A percentile compares a stretch with the other conserved stretches of the same genome.
phyloP scores from a whole-genome alignment of 495 filamentous ascomycete species.

The Rostrohypoxylon terebratum region DNA sequence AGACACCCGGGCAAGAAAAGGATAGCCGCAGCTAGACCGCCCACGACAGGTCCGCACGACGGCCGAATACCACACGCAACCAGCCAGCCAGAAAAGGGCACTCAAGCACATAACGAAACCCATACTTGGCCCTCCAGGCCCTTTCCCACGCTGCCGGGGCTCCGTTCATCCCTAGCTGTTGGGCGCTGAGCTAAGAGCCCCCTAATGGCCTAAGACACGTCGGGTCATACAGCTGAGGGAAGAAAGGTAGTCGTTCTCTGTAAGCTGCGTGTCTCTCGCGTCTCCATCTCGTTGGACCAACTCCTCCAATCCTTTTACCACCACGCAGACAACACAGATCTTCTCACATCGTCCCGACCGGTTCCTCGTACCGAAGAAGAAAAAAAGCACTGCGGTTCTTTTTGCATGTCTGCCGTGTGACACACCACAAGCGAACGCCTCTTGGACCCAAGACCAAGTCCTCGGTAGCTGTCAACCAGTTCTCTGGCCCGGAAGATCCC shows the following conservation, averaged over 20 bases:
- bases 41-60: constrained; percentile 42
- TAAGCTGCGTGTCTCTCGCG: constrained; percentile 46
- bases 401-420: constrained; percentile 45
- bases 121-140: constrained; percentile 12
- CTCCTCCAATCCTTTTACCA: constrained; percentile 42
- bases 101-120: constrained; percentile 28
- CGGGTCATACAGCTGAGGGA: constrained; percentile 43
- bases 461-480: constrained; percentile 47
- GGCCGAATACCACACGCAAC: constrained; percentile 26
- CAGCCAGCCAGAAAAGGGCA: constrained; percentile 31
- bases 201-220: constrained; percentile 38
- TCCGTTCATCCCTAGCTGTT: constrained; percentile 17
- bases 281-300: constrained; percentile 40
- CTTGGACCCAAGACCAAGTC: constrained; percentile 47
- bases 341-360: constrained; percentile 27
- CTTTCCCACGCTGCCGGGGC: constrained; percentile 38
- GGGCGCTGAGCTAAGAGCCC: constrained; percentile 10
- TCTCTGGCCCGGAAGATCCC: constrained; percentile 45
- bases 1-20: constrained; percentile 47
- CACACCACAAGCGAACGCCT: constrained; percentile 47
- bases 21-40: constrained; percentile 44
- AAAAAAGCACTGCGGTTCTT: constrained; percentile 38
- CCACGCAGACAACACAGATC: constrained; percentile 33
- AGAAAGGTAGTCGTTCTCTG: constrained; percentile 29
- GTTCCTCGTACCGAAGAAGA: constrained; percentile 43